Conservation (phyloP, 2,329 filamentous ascomycete species). For the Arthrobotrys iridis region DNA sequence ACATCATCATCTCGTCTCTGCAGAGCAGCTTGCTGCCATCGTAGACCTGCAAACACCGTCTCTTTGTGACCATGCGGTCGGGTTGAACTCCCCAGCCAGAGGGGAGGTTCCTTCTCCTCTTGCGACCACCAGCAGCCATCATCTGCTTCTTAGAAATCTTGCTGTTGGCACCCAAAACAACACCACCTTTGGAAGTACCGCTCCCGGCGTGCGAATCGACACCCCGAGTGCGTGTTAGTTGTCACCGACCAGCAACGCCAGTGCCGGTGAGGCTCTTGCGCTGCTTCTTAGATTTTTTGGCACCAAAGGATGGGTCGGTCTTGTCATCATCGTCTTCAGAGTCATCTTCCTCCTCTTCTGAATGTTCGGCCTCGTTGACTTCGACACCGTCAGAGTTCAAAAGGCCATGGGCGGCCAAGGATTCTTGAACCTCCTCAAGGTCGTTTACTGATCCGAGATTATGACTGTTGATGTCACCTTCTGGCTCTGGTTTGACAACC, state of each 20-base stretch:
- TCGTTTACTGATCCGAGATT: conserved; percentile 72
- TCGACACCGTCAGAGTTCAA: conserved; percentile 56
- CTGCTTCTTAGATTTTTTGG: conserved; percentile 50
- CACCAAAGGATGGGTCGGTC: conserved; percentile 65
- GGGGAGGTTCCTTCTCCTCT: conserved; percentile 93
- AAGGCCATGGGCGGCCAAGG: conserved; percentile 55
- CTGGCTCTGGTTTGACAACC: conserved; percentile 76
- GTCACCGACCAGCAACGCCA: conserved; percentile 55
- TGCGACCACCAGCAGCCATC: conserved; percentile 72
- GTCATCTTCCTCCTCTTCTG: conserved; percentile 68
- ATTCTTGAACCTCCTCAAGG: conserved; percentile 65
- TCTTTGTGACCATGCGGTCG: conserved; percentile 98
- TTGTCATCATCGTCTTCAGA: conserved; percentile 70
- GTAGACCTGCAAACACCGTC: conserved; percentile 91
- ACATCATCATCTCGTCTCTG: conserved; percentile 99
- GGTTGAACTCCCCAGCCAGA: conserved; percentile 91
- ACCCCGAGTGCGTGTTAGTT: conserved; percentile 53
- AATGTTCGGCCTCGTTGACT: conserved; percentile 52
- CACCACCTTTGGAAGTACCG: conserved; percentile 60
- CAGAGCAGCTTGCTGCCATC: conserved; percentile 86
- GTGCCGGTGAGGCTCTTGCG: conserved; percentile 51
- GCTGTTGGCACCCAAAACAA: conserved; percentile 44
- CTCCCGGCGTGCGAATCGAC: conserved; percentile 54
- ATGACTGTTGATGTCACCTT: conserved; percentile 73
- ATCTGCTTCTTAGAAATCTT: conserved; percentile 49